Evolutionary conservation across 2,329 filamentous ascomycete genomes (phyloP).

Genomic region (Ophiosphaerella narmari): DNA sequence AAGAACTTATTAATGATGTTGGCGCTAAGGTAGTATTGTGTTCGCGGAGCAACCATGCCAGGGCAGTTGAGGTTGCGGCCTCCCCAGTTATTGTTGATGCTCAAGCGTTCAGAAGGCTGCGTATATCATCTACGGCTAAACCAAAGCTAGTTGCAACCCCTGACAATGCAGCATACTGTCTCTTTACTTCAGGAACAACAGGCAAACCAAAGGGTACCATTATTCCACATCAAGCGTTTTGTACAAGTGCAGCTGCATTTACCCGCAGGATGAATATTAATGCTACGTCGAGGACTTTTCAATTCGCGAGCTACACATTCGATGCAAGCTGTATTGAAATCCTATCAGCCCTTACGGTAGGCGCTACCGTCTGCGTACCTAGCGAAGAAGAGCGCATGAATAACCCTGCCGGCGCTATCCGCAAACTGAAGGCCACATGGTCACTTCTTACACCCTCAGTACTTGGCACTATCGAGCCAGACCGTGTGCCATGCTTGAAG

Average conservation of each 20-base stretch:
- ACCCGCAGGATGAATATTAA: slow-evolving; percentile 50
- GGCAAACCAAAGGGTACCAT: slow-evolving; percentile 63
- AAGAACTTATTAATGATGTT: slow-evolving; percentile 40
- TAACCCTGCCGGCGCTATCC: slow-evolving; percentile 52
- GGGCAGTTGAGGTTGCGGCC: slow-evolving; percentile 28
- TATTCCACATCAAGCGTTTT: slow-evolving; percentile 65
- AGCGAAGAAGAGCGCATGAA: slow-evolving; percentile 61
- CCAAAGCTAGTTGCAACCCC: slow-evolving; percentile 43
- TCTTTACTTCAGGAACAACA: slow-evolving; percentile 57
- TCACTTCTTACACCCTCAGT: slow-evolving; percentile 39
- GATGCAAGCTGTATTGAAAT: slow-evolving; percentile 62
- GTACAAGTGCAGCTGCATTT: slow-evolving; percentile 49
- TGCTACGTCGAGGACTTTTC: slow-evolving; percentile 60
- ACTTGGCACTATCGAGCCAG: slow-evolving; percentile 47
- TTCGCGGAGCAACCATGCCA: slow-evolving; percentile 24
- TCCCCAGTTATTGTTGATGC: slow-evolving; percentile 40
- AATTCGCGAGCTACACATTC: slow-evolving; percentile 58
- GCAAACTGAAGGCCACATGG: slow-evolving; percentile 34
- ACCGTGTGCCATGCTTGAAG: slow-evolving; percentile 48
- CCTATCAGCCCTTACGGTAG: slow-evolving; percentile 56
- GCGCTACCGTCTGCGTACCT: slow-evolving; percentile 59
- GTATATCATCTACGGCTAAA: slow-evolving; percentile 41
- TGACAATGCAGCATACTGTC: slow-evolving; percentile 61
- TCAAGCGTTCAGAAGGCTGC: slow-evolving; percentile 47
- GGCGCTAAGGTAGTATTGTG: slow-evolving; percentile 35